Evolutionary conservation across 495 filamentous ascomycete species (phyloP).

Genomic region (Hyphodiscus hymeniophilus): DNA sequence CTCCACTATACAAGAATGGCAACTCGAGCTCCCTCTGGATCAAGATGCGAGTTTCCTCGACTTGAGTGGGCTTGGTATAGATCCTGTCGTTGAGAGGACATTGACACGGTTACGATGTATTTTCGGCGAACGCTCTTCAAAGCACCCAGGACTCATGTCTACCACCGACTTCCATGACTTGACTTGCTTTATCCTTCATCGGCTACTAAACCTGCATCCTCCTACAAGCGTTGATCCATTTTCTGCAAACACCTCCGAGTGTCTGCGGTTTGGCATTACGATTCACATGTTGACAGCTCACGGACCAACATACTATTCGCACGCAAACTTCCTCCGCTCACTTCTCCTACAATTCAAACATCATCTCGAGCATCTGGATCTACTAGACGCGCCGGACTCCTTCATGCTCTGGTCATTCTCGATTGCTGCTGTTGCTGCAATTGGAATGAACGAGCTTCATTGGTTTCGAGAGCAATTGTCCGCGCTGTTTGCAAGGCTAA

Average conservation of each 20-base stretch:
- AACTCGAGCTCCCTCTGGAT: conserved; percentile 17
- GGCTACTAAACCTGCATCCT: conserved; percentile 30
- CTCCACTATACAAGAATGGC: conserved; percentile 36
- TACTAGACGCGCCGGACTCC: conserved; percentile 9
- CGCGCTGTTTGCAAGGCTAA: conserved; percentile 11
- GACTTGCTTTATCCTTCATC: conserved; percentile 40
- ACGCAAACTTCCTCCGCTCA: conserved; percentile 30
- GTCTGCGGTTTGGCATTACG: conserved; percentile 34
- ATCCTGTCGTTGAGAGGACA: conserved; percentile 28
- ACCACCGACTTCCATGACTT: conserved; percentile 39
- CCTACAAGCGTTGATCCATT: background rate
- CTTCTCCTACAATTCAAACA: conserved; percentile 26
- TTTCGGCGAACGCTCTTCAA: conserved; percentile 21
- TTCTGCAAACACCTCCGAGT: conserved; percentile 29
- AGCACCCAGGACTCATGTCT: conserved; percentile 13
- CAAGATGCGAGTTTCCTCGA: conserved; percentile 3
- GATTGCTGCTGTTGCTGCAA: conserved; percentile 32
- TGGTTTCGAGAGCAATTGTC: conserved; percentile 23
- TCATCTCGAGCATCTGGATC: conserved; percentile 23
- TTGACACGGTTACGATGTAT: conserved; percentile 34
- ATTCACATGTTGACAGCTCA: conserved; percentile 44
- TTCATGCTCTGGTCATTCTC: conserved; percentile 33
- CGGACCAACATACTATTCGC: conserved; percentile 43
- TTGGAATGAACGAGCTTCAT: conserved; percentile 22
- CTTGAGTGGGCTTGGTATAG: conserved; percentile 22